Evolutionary conservation across 1,284 basidiomycete genomes (phyloP).

Genomic region (Phellopilus nigrolimitatus): DNA sequence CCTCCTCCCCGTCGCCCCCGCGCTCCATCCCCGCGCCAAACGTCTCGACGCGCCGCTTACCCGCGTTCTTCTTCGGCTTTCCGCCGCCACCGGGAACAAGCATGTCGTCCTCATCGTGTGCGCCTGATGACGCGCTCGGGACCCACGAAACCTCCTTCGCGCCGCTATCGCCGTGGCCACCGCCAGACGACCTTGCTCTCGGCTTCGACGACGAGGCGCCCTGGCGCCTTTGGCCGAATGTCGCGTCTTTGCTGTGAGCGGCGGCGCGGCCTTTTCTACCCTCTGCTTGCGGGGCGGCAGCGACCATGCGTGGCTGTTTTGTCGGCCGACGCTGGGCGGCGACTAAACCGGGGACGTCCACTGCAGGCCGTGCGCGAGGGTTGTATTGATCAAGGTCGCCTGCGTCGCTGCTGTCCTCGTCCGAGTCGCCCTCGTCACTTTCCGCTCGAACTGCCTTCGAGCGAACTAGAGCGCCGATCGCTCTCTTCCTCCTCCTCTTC

Average conservation of each 20-base stretch:
- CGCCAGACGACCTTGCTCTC: slow-evolving; percentile 15
- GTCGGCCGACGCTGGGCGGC: slow-evolving; percentile 43
- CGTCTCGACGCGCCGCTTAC: slow-evolving; percentile 62
- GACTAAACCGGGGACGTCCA: slow-evolving; percentile 50
- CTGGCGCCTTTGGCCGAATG: slow-evolving; percentile 64
- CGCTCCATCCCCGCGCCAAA: slow-evolving; percentile 87
- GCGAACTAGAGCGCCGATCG: slow-evolving; percentile 73
- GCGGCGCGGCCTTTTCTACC: background rate
- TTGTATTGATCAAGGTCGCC: slow-evolving; percentile 38
- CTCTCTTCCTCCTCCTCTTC: slow-evolving; percentile 89
- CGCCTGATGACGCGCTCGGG: slow-evolving; percentile 31
- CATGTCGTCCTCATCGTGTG: slow-evolving; percentile 32
- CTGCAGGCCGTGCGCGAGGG: slow-evolving; percentile 24
- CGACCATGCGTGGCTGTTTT: slow-evolving; percentile 34
- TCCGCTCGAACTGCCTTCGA: slow-evolving; percentile 34
- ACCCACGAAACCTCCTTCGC: slow-evolving; percentile 66
- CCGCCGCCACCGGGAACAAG: slow-evolving; percentile 29
- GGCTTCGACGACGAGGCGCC: slow-evolving; percentile 23
- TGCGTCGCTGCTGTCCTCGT: slow-evolving; percentile 52
- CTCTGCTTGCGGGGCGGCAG: slow-evolving; percentile 33
- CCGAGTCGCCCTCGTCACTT: slow-evolving; percentile 34
- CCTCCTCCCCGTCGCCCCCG: slow-evolving; percentile 53
- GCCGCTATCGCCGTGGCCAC: slow-evolving; percentile 36
- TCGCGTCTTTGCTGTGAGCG: slow-evolving; percentile 33
- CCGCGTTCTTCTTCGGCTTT: slow-evolving; percentile 36